These are phyloP conservation scores for Salix caprea DNA, from an alignment of 345 rosid species.

Conservation along the genomic window DNA sequence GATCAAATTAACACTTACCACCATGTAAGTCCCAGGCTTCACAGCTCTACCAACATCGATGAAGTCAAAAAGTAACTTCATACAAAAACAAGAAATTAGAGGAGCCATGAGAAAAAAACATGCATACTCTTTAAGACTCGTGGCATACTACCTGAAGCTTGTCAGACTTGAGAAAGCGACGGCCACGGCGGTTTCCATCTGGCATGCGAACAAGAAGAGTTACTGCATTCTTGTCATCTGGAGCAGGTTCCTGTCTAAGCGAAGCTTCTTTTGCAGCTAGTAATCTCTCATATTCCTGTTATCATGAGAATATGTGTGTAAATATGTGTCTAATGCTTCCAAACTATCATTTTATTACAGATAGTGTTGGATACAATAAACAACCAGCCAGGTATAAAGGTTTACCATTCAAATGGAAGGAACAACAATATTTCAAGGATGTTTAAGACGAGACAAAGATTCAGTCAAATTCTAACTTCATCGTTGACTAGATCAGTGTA, in stretches of 20 bases:
- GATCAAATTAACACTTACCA: conserved; percentile 45
- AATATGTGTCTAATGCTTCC: neutral
- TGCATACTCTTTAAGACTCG: conserved; percentile 6
- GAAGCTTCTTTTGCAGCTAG: conserved; percentile 32
- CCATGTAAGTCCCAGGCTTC: conserved; percentile 61
- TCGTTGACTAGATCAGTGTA: neutral
- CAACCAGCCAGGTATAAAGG: neutral
- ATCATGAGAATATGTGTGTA: conserved; percentile 7
- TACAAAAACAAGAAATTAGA: conserved; percentile 5
- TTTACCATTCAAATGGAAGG: neutral
- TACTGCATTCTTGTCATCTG: conserved; percentile 53
- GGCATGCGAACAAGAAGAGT: conserved; percentile 71
- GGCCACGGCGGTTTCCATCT: conserved; percentile 72
- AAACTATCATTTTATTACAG: neutral
- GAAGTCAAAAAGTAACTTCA: conserved; percentile 69
- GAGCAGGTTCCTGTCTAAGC: conserved; percentile 61
- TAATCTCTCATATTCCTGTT: conserved; percentile 42
- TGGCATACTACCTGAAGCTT: conserved; percentile 57
- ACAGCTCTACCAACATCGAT: conserved; percentile 55
- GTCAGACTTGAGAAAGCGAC: conserved; percentile 74
- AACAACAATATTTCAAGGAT: neutral
- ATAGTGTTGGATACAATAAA: too few relatives aligned
- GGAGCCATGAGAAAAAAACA: conserved; percentile 19
- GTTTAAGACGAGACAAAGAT: neutral
- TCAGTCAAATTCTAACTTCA: neutral